Evolutionary conservation across 2,329 filamentous ascomycete species (phyloP).

Genomic region (Aspergillus pseudoterreus): DNA sequence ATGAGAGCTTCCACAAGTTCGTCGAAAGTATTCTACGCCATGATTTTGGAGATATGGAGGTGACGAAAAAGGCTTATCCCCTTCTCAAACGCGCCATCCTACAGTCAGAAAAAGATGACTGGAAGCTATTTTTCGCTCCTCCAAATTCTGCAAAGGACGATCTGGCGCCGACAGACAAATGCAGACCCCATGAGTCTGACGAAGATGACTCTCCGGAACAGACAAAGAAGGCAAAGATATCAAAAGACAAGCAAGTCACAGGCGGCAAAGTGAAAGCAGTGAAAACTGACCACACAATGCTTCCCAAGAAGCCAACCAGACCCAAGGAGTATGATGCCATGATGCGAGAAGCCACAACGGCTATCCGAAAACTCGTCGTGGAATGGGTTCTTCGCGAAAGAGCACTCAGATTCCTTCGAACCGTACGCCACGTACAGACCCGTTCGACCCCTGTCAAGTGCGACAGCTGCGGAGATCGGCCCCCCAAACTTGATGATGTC

Average conservation of each 20-base stretch:
- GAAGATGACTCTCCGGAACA: neutral
- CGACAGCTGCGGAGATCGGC: conserved; percentile 28
- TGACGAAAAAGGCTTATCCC: conserved; percentile 19
- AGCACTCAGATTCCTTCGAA: conserved; percentile 22
- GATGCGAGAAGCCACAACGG: conserved; percentile 17
- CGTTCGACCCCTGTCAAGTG: conserved; percentile 20
- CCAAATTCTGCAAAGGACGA: neutral
- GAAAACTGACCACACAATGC: conserved; percentile 1
- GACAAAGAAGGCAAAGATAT: neutral
- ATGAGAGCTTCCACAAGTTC: conserved; percentile 27
- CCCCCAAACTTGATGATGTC: conserved; percentile 26
- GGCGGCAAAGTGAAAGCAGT: neutral
- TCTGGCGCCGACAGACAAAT: neutral
- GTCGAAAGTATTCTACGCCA: conserved; percentile 22
- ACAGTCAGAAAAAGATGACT: conserved; percentile 22
- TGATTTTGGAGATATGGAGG: conserved; percentile 26
- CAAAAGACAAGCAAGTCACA: neutral
- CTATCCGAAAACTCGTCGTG: conserved; percentile 16
- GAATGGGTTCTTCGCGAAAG: conserved; percentile 20
- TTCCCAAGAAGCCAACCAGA: conserved; percentile 13
- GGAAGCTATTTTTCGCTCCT: conserved; percentile 25
- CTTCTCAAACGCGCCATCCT: conserved; percentile 18
- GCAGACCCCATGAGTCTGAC: no score
- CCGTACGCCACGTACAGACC: conserved; percentile 18
- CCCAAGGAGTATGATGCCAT: conserved; percentile 13